Base-by-base conservation (phyloP, 768 basidiomycete species). In the Leucosporidium creatinivorum region DNA sequence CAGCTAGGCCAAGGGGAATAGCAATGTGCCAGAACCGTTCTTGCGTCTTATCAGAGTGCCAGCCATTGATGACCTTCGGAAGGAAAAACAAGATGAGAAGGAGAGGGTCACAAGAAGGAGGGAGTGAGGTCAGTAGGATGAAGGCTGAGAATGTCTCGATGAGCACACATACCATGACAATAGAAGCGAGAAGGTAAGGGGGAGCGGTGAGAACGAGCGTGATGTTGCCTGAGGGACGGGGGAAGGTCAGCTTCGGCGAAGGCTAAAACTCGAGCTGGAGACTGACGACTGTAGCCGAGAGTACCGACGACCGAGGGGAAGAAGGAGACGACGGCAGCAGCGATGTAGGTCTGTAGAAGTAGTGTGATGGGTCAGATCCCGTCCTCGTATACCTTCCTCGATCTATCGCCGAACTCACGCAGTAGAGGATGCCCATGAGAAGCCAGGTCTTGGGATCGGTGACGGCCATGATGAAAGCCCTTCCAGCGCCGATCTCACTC, bases 1-100 rank as follows among this genome's bases (percentile, higher is more conserved):
- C 39, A 17, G 39, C 39, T 6, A 76, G 87, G 89, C 4, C 68
- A 52, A 88, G 76, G 2, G 88, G 81, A 21, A 77, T 60, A 0
- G 79, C 76, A 61, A 85, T 85, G 76, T 91, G 87, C 76, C 80
- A 83, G 80, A 84, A 89, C 62, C 89, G 85, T 74, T 92, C 89
- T 28, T 82, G 83, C 21, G 76, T 79, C 65, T 78, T 79, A 77
- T 93, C 90, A 1, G 90, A 89, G 77, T 87, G 87, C 70, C 77
- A 49, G 75, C 58, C 67, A 26, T 68, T 68, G 44, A 65, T 21
- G 50, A 65, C 58, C 21, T 50, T 50, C 10, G 10, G 10, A 33
- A 63, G n/a, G 51, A 65, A 68, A 39, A 66, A 67, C 50, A 63
- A 26, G 60, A 65, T 70, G 7, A 71, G 75, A 47, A 73, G 76